Conservation (phyloP, 768 basidiomycete genomes). For the Lactarius evosmus region DNA sequence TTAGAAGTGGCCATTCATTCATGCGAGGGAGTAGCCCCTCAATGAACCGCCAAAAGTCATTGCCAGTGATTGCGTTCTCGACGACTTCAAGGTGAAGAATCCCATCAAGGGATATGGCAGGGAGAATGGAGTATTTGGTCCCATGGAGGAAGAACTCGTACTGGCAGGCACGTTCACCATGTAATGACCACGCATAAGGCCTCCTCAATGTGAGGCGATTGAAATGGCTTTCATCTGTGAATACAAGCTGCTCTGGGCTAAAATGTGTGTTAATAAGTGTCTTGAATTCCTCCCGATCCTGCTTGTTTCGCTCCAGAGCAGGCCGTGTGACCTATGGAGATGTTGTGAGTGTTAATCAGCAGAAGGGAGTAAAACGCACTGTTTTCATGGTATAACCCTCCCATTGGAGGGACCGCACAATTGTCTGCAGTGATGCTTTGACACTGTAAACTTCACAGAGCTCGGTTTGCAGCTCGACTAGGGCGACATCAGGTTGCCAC, state of each 20-base stretch:
- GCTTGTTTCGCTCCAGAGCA: too few species aligned
- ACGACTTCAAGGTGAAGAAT: too few species aligned
- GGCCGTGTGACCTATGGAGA: conserved; percentile 22
- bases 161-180: too few species aligned
- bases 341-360: conserved; percentile 12
- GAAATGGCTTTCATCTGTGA: conserved; percentile 38
- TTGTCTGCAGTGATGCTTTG: conserved; percentile 25
- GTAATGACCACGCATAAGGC: too few species aligned
- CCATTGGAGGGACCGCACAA: too few species aligned
- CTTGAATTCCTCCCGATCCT: conserved; percentile 14
- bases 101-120: too few species aligned
- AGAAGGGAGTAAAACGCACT: conserved; percentile 32
- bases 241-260: too few species aligned
- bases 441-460: conserved; percentile 29
- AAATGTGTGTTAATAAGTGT: conserved; percentile 22
- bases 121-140: conserved; percentile 37
- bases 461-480: conserved; percentile 26
- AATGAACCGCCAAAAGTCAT: conserved; percentile 36
- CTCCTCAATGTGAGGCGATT: conserved; percentile 32
- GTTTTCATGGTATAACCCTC: too few species aligned
- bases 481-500: too few species aligned
- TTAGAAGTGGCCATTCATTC: conserved; percentile 34
- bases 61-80: too few species aligned
- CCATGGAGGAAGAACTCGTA: conserved; percentile 32
- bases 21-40: conserved; percentile 36